Conservation (phyloP, 495 filamentous ascomycete genomes). For the Penicillium pancosmium region DNA sequence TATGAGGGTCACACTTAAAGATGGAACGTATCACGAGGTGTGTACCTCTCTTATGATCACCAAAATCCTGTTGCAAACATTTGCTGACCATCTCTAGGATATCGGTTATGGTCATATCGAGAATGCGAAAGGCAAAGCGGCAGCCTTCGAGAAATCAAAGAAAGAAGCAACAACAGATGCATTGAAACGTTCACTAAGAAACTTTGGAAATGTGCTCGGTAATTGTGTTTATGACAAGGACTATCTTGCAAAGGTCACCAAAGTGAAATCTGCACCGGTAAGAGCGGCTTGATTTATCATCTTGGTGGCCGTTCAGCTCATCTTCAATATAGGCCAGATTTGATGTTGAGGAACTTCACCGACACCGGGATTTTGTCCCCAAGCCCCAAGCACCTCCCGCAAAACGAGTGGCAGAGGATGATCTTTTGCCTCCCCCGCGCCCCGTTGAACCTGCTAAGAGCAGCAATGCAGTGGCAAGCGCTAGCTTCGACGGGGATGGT, state of each 20-base stretch:
- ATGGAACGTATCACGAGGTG: constrained; percentile 91
- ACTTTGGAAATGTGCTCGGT: constrained; percentile 93
- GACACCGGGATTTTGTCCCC: constrained; percentile 74
- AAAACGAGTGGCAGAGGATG: constrained; percentile 41
- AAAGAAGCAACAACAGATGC: constrained; percentile 97
- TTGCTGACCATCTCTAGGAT: constrained; percentile 53
- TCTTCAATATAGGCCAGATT: constrained; percentile 58
- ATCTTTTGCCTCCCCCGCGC: constrained; percentile 37
- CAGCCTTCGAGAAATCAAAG: constrained; percentile 96
- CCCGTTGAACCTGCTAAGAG: constrained; percentile 26
- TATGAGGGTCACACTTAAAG: constrained; percentile 82
- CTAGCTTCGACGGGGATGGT: constrained; percentile 40
- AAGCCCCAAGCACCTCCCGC: constrained; percentile 55
- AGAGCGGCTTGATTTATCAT: constrained; percentile 12
- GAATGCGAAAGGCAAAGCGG: constrained; percentile 91
- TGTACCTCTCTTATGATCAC: neutral
- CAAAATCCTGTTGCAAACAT: neutral
- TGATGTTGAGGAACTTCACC: constrained; percentile 74
- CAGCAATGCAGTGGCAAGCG: constrained; percentile 18
- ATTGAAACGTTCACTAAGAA: constrained; percentile 84
- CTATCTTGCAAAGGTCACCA: constrained; percentile 81
- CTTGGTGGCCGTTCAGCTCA: neutral
- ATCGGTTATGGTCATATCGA: constrained; percentile 95
- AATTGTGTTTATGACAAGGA: constrained; percentile 98
- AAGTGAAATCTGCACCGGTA: constrained; percentile 70